phyloP scores from a whole-genome alignment of 2,329 filamentous ascomycete species.

The Aspergillus fumigatus region DNA sequence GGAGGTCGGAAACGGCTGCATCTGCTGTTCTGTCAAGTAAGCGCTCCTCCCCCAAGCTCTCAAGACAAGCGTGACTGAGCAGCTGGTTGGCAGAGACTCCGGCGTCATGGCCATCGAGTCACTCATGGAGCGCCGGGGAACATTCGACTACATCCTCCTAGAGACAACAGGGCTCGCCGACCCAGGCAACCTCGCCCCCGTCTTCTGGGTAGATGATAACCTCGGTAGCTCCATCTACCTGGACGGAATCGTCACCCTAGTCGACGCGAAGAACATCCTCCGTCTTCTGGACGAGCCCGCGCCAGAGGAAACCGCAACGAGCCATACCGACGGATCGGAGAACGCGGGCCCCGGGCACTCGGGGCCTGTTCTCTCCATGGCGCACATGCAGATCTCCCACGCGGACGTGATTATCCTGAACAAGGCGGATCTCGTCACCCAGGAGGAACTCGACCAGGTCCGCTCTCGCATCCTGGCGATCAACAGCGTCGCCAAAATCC shows the following conservation, averaged over 20 bases:
- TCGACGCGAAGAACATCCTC: slow-evolving; percentile 91
- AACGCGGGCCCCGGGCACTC: slow-evolving; percentile 35
- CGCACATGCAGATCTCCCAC: slow-evolving; percentile 93
- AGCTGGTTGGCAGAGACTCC: slow-evolving; percentile 59
- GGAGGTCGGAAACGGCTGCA: slow-evolving; percentile 91
- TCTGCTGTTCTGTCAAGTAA: slow-evolving; percentile 95
- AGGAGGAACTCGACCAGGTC: slow-evolving; percentile 65
- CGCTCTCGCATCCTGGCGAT: slow-evolving; percentile 72
- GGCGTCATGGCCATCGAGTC: slow-evolving; percentile 94
- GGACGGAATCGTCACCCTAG: slow-evolving; percentile 91
- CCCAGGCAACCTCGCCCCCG: slow-evolving; percentile 87
- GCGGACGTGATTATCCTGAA: slow-evolving; percentile 94
- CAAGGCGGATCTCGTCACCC: slow-evolving; percentile 78
- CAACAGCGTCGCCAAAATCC: slow-evolving; percentile 81
- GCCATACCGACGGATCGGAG: slow-evolving; percentile 48
- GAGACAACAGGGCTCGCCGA: slow-evolving; percentile 95
- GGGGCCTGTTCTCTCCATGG: slow-evolving; percentile 76
- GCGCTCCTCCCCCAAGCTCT: neutral
- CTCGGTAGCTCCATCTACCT: slow-evolving; percentile 93
- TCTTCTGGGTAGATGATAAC: slow-evolving; percentile 98
- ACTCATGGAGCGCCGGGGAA: slow-evolving; percentile 87
- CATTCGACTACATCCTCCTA: slow-evolving; percentile 95
- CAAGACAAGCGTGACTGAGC: neutral
- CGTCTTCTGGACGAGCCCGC: slow-evolving; percentile 69
- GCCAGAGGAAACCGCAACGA: slow-evolving; percentile 32